Evolutionary conservation across 208 protist genomes (phyloP), one percentile per base, ranked within the genome.

Genomic region (Leishmania amazonensis): DNA sequence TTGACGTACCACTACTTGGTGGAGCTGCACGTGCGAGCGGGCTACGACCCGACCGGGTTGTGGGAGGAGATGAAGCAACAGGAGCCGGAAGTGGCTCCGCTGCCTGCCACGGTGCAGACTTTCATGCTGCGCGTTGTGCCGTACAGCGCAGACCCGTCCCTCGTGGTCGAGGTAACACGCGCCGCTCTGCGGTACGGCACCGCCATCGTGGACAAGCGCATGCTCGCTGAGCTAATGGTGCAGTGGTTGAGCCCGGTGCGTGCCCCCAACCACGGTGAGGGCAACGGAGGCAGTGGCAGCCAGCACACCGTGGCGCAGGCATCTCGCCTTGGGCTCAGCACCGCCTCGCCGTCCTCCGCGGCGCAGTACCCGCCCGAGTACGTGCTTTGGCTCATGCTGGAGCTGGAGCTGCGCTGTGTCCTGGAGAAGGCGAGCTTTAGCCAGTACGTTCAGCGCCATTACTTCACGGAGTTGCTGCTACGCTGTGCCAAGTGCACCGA

Each of bases 1-100:
- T 79, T 95, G 40, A 96, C 95, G 31, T 96, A 95, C 68, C 91
- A 96, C 77, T 96, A 95, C 79, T 84, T 97, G 28, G 86, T 96
- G 62, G 93, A 96, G 73, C 72, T 97, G 65, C 89, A 97, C 79
- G 87, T 96, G 35, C 93, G 93, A 13, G 89, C 91, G 31, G 90
- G 92, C 31, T 86, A 90, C 60, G 89, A 95, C 77, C 93, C 93
- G 7, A 64, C 85, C 51, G 81, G 83, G 13, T 75, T 97, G 40
- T 97, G 95, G 93, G 79, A 78, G 35, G 95, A 97, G 78, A 87
- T 96, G 84, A 86, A 93, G 84, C 71, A 83, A 31, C 76, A 24
- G 51, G 87, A 87, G 60, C 57, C 79, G 28, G 57, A 70, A 28
- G 21, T 97, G 45, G n/a, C 53, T 54, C 94, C 94, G 31, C 79